Percentiles rank a stretch among this genome's conserved stretches.
These are phyloP conservation scores for Neopestalotiopsis sp. DNA, from an alignment of 2,329 filamentous ascomycete species.

Conservation along the genomic window DNA sequence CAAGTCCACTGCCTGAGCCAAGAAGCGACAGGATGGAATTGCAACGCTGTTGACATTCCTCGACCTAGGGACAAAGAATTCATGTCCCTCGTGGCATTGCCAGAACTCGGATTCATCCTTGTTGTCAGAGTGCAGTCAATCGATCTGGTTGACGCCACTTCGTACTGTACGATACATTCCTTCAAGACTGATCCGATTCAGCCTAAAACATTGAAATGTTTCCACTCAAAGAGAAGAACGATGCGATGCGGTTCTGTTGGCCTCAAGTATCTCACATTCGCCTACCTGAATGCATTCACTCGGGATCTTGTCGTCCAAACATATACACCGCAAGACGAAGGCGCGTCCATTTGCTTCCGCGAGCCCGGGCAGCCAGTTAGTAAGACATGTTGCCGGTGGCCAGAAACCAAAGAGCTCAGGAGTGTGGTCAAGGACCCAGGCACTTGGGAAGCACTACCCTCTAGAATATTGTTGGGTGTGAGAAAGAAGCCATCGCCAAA, in stretches of 20 bases:
- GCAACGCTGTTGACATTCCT: conserved; percentile 48
- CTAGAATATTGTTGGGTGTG: conserved; percentile 67
- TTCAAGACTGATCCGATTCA: conserved; percentile 65
- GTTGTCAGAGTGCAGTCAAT: conserved; percentile 61
- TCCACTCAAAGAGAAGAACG: conserved; percentile 57
- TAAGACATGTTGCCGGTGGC: conserved; percentile 55
- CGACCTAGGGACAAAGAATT: conserved; percentile 49
- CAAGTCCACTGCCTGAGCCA: conserved; percentile 34
- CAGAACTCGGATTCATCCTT: conserved; percentile 64
- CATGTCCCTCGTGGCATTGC: conserved; percentile 62
- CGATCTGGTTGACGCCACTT: conserved; percentile 65
- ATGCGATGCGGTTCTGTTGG: conserved; percentile 61
- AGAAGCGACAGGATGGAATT: conserved; percentile 53
- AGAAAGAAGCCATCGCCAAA: conserved; percentile 46
- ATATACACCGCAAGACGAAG: conserved; percentile 59
- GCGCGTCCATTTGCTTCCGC: conserved; percentile 62
- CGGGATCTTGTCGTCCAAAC: conserved; percentile 69
- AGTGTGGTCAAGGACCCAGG: conserved; percentile 67
- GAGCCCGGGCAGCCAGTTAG: conserved; percentile 44
- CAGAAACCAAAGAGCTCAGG: conserved; percentile 53
- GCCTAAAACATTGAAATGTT: conserved; percentile 63
- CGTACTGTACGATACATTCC: conserved; percentile 61
- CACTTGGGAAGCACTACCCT: conserved; percentile 65
- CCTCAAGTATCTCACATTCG: conserved; percentile 66
- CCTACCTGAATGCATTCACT: conserved; percentile 64